A percentile compares a stretch with the other conserved stretches of the same genome.
Evolutionary conservation across 2,329 filamentous ascomycete genomes (phyloP).

Genomic region (Dichotomopilus funicola): DNA sequence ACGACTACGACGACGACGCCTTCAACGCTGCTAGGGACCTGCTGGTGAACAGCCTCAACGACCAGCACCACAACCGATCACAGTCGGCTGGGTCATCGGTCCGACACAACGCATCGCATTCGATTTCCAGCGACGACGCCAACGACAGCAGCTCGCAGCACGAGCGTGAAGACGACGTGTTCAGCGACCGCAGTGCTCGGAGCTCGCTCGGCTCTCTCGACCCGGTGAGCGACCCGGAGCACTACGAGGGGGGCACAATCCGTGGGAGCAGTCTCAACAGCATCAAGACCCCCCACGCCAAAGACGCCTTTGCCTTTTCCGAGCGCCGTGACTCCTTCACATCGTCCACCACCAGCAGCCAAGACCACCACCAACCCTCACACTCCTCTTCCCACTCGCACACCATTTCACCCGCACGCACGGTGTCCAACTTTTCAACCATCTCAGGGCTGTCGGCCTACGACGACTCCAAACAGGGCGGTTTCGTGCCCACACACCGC

Average conservation of each 20-base stretch:
- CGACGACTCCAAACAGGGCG: slow-evolving; percentile 27
- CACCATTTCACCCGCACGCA: slow-evolving; percentile 32
- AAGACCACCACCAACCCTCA: too few relatives aligned
- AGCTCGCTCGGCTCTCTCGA: slow-evolving; percentile 49
- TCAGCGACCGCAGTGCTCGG: slow-evolving; percentile 51
- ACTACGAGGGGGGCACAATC: too few relatives aligned
- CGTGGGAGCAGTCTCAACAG: background rate
- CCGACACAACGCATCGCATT: slow-evolving; percentile 20
- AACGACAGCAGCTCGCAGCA: slow-evolving; percentile 46
- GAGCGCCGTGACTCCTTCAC: slow-evolving; percentile 15
- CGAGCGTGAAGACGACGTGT: slow-evolving; percentile 50
- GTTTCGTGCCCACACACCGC: slow-evolving; percentile 48
- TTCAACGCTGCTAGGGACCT: background rate
- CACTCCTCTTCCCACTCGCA: slow-evolving; percentile 3
- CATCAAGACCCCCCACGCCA: slow-evolving; percentile 17
- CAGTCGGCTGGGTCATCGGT: slow-evolving; percentile 20
- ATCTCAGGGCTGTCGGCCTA: slow-evolving; percentile 52
- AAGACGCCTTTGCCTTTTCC: slow-evolving; percentile 27
- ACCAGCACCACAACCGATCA: slow-evolving; percentile 14
- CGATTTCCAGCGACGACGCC: slow-evolving; percentile 28
- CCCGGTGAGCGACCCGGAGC: background rate
- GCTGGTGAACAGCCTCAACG: background rate
- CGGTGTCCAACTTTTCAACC: slow-evolving; percentile 43
- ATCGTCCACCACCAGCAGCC: background rate
- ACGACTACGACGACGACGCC: slow-evolving; percentile 13